Evolutionary conservation across 495 filamentous ascomycete species (phyloP).

Genomic region (Penicillium cinerascens): DNA sequence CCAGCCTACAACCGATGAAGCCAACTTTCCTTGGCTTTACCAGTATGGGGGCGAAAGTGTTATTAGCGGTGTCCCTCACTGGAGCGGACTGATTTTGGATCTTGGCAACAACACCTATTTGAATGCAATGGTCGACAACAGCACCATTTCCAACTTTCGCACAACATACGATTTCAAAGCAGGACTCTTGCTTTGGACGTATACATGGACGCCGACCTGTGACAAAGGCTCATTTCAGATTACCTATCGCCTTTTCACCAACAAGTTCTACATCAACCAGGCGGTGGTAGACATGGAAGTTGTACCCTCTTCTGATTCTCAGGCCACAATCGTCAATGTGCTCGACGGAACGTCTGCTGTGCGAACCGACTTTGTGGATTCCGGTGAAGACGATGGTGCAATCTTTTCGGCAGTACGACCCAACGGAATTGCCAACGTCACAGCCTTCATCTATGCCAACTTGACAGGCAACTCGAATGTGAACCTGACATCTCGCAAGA

Average conservation of each 20-base stretch:
- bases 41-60: slow-evolving; percentile 71
- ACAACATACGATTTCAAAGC: slow-evolving; percentile 61
- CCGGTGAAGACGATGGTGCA: slow-evolving; percentile 42
- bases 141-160: slow-evolving; percentile 56
- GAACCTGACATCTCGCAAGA: slow-evolving; percentile 43
- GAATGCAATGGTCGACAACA: slow-evolving; percentile 59
- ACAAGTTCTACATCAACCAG: slow-evolving; percentile 61
- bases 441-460: slow-evolving; percentile 55
- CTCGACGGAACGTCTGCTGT: slow-evolving; percentile 57
- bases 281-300: slow-evolving; percentile 59
- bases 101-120: slow-evolving; percentile 52
- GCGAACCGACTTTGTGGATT: slow-evolving; percentile 53
- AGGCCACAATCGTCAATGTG: slow-evolving; percentile 55
- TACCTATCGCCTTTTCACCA: slow-evolving; percentile 56
- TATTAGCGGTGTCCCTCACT: slow-evolving; percentile 72
- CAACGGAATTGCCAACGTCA: slow-evolving; percentile 51
- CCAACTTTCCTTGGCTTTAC: slow-evolving; percentile 69
- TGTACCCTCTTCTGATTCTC: slow-evolving; percentile 40
- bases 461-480: slow-evolving; percentile 43
- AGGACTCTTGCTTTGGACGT: slow-evolving; percentile 61
- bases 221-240: slow-evolving; percentile 50
- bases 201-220: slow-evolving; percentile 60
- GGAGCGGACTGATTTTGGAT: slow-evolving; percentile 58
- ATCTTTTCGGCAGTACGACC: slow-evolving; percentile 59
- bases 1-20: slow-evolving; percentile 58